A percentile compares a stretch with the other conserved stretches of the same genome.
phyloP scores from a whole-genome alignment of 1,139 yeast species.

The Yamadazyma atlantica region DNA sequence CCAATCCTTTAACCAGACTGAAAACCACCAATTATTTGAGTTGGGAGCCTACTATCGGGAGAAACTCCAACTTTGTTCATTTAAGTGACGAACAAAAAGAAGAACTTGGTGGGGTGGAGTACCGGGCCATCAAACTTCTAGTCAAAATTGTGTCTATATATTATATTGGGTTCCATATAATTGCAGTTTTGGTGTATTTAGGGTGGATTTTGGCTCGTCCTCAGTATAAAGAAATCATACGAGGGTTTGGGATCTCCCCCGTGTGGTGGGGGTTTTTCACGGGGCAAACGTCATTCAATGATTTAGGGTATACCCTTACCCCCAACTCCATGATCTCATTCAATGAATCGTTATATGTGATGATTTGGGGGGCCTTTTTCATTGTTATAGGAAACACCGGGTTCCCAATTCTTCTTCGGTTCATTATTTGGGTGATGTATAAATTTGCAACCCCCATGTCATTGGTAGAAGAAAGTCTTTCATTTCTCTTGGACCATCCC shows the following conservation, averaged over 20 bases:
- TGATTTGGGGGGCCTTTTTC: conserved; percentile 63
- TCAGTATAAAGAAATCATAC: conserved; percentile 42
- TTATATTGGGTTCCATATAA: conserved; percentile 72
- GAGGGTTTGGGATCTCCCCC: conserved; percentile 60
- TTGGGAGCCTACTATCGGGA: conserved; percentile 91
- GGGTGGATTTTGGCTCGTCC: conserved; percentile 62
- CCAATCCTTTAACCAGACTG: conserved; percentile 19
- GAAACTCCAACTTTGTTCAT: conserved; percentile 89
- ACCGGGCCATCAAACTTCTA: conserved; percentile 78
- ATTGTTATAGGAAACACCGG: conserved; percentile 93
- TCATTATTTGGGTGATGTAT: conserved; percentile 77
- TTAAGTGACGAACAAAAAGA: conserved; percentile 82
- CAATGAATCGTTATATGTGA: conserved; percentile 59
- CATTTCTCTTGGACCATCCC: conserved; percentile 90
- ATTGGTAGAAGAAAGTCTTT: conserved; percentile 70
- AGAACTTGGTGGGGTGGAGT: conserved; percentile 96
- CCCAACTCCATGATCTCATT: conserved; percentile 76
- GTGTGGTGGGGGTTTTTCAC: conserved; percentile 95
- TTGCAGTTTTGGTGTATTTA: conserved; percentile 56
- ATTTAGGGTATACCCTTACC: conserved; percentile 78
- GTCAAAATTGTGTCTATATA: conserved; percentile 65
- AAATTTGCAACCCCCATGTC: conserved; percentile 68
- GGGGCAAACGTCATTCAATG: conserved; percentile 74
- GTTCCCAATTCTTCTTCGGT: conserved; percentile 77
- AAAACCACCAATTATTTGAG: conserved; percentile 72